These are phyloP conservation scores for Diaporthe batatas DNA, from an alignment of 2,329 filamentous ascomycete genomes.

Conservation along the genomic window DNA sequence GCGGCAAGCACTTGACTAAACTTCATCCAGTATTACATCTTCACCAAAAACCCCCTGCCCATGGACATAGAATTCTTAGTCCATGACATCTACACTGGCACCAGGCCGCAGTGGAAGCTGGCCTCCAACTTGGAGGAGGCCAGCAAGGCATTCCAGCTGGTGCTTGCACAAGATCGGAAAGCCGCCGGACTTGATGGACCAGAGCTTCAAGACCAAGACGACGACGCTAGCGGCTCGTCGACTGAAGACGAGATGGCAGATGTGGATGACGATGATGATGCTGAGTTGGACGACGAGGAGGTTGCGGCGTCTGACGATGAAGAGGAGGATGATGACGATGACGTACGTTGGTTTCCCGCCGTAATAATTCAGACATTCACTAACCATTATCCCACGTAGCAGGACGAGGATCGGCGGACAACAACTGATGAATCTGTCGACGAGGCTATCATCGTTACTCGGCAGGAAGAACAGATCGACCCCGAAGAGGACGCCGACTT, in stretches of 20 bases:
- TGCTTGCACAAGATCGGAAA: conserved; percentile 92
- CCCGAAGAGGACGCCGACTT: conserved; percentile 97
- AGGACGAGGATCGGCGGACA: conserved; percentile 64
- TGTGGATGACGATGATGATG: conserved; percentile 70
- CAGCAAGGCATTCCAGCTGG: conserved; percentile 83
- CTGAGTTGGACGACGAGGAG: conserved; percentile 67
- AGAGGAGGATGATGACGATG: conserved; percentile 70
- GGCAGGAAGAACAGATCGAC: conserved; percentile 89
- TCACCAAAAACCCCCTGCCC: conserved; percentile 87
- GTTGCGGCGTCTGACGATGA: conserved; percentile 68
- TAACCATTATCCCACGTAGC: conserved; percentile 45
- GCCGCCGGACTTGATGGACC: conserved; percentile 77
- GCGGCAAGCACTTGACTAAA: not conserved
- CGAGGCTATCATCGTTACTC: conserved; percentile 91
- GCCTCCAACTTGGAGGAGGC: conserved; percentile 86
- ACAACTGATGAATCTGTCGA: conserved; percentile 77
- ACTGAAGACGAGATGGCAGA: conserved; percentile 80
- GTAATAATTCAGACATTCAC: not conserved
- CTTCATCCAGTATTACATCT: conserved; percentile 83
- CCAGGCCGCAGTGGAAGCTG: conserved; percentile 93
- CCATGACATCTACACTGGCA: conserved; percentile 88
- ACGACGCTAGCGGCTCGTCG: conserved; percentile 75
- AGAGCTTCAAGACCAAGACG: conserved; percentile 78
- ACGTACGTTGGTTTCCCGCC: conserved; percentile 56
- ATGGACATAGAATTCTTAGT: conserved; percentile 99